A percentile compares a stretch with the other conserved stretches of the same genome.
Conservation (phyloP, 345 rosid species). For the Dipteronia sinensis region DNA sequence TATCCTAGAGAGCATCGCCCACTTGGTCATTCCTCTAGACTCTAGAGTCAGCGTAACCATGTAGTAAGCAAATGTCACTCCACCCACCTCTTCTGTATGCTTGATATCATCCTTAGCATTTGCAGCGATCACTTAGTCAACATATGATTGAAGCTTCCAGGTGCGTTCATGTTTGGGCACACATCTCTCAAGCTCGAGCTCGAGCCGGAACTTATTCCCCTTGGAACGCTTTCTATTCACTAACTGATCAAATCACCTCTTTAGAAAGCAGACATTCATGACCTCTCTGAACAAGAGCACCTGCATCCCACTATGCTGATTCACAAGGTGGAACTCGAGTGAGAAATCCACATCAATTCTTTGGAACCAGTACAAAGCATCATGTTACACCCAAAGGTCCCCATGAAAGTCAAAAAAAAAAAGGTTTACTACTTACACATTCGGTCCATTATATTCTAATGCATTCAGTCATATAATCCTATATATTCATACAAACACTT, state of each 20-base stretch:
- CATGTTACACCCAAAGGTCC: constrained; percentile 22
- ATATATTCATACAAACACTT: constrained; percentile 5
- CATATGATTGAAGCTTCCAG: constrained; percentile 24
- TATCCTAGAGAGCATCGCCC: constrained; percentile 7
- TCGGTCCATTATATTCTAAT: constrained; percentile 5
- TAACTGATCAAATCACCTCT: constrained; percentile 22
- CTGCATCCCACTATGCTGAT: constrained; percentile 33
- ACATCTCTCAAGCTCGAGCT: constrained; percentile 23
- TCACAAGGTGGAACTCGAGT: constrained; percentile 30
- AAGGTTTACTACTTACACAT: constrained; percentile 8
- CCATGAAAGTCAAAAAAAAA: constrained; percentile 16
- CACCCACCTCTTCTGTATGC: constrained; percentile 36
- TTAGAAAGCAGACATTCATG: constrained; percentile 22
- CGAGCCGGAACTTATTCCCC: constrained; percentile 17
- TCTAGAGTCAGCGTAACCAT: constrained; percentile 14
- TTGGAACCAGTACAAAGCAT: constrained; percentile 27
- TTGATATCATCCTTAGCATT: constrained; percentile 24
- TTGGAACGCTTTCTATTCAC: constrained; percentile 13
- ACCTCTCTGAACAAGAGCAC: constrained; percentile 25
- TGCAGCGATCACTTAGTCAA: constrained; percentile 19
- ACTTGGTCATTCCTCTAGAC: constrained; percentile 18
- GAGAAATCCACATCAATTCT: constrained; percentile 34
- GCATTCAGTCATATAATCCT: constrained; percentile 6
- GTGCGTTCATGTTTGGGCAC: constrained; percentile 12
- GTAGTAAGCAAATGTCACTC: constrained; percentile 21